Conservation (phyloP, 345 rosid genomes). For the Acer campestre region DNA sequence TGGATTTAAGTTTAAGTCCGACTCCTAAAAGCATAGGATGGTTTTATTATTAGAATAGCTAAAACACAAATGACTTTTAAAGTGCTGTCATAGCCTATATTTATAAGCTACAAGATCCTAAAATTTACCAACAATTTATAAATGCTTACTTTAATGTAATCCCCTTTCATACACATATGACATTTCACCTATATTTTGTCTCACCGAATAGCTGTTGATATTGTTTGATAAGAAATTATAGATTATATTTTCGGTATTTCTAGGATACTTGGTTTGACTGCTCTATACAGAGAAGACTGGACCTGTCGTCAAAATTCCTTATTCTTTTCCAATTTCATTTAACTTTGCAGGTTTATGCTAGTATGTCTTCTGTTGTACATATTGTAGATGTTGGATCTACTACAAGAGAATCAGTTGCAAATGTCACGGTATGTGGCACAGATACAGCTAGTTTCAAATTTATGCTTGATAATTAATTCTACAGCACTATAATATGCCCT, state of each 20-base stretch:
- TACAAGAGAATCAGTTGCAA: slow-evolving; percentile 54
- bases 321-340: slow-evolving; percentile 2
- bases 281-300: not conserved
- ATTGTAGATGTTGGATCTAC: slow-evolving; percentile 57
- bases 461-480: not conserved
- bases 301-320: not conserved
- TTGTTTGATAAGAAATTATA: not conserved
- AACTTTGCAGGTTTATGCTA: slow-evolving; percentile 64
- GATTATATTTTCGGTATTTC: not conserved
- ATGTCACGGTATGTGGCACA: slow-evolving; percentile 50
- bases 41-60: not conserved
- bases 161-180: not conserved
- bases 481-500: too few relatives aligned
- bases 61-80: not conserved
- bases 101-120: not conserved
- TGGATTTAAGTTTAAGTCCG: not conserved
- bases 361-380: slow-evolving; percentile 59
- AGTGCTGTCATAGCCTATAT: not conserved
- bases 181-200: not conserved
- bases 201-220: not conserved
- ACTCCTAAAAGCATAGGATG: not conserved
- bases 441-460: slow-evolving; percentile 9
- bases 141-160: not conserved
- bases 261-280: not conserved
- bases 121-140: not conserved